Base-by-base conservation (phyloP, 2,329 filamentous ascomycete species). In the Penicillium sp. region DNA sequence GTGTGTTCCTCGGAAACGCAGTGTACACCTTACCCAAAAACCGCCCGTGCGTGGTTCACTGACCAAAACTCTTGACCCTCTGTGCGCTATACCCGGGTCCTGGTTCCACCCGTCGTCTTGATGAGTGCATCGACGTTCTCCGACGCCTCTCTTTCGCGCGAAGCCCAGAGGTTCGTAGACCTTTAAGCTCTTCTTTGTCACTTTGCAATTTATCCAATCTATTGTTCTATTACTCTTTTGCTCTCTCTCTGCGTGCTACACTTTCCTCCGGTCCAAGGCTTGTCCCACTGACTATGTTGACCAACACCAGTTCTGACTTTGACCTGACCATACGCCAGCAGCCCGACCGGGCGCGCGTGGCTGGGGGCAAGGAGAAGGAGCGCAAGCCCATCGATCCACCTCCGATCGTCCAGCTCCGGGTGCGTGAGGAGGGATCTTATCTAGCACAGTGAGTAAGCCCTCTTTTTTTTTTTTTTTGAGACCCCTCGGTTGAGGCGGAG, bases 351-450 rank as follows among this genome's bases (percentile, higher is more conserved):
- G 88, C 86, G 49, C 82, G 88, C 61, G 85, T 90, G 53, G 84
- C 87, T 44, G 81, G 87, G 63, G 86, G 86, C 63, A 91, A 91
- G 73, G 89, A 91, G 70, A 91, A 91, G 80, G 89, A 90, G 69
- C 87, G 91, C 64, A 96, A 96, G 74, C 90, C 91, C 8, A 86
- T 96, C 68, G 91, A 96, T 71, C 91, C 77, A 51, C 91, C 91
- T 13, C 91, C 91, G 43, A 90, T 96, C 65, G 80, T 96, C 46
- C 87, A 93, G 75, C 81, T 96, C 47, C 74, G 76, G 73, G 84
- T 86, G 55, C 75, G 73, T 50, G 70, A 75, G 48, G 69, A 73
- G 27, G 70, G 69, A 29, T 71, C 70, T 29, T 84, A 85, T 70
- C 79, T 82, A 19, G 75, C 84, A 74, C 79, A 89, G 85, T 89